Conservation (phyloP, 305 asterid genomes). For the Euphrasia arctica region DNA sequence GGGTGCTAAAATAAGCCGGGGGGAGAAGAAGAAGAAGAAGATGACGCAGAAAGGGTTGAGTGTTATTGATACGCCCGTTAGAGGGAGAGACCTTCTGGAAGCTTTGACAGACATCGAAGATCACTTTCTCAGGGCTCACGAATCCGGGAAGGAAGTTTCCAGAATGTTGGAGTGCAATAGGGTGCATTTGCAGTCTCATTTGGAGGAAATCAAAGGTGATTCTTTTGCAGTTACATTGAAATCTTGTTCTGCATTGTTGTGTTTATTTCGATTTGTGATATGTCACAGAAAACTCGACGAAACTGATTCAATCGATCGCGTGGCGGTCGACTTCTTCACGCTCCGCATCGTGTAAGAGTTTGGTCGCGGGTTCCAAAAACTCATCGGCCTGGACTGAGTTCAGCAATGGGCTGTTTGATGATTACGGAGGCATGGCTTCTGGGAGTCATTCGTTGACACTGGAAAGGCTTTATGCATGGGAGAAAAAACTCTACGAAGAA, state of each 20-base stretch:
- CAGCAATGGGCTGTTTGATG: constrained; percentile 72
- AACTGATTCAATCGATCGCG: constrained; percentile 60
- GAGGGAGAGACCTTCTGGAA: constrained; percentile 85
- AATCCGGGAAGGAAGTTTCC: constrained; percentile 81
- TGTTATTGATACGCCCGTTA: constrained; percentile 62
- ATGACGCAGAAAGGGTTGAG: constrained; percentile 37
- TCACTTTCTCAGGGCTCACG: constrained; percentile 73
- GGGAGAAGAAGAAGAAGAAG: too few species aligned
- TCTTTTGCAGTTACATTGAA: not conserved
- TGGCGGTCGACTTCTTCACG: constrained; percentile 67
- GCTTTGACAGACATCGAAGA: constrained; percentile 82
- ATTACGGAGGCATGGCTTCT: constrained; percentile 82
- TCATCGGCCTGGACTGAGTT: constrained; percentile 73
- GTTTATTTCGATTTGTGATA: not conserved
- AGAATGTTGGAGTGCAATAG: constrained; percentile 87
- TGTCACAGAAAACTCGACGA: constrained; percentile 70
- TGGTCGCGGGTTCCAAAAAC: constrained; percentile 65
- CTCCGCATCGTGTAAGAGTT: constrained; percentile 60
- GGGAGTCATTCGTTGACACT: constrained; percentile 79
- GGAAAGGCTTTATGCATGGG: constrained; percentile 89
- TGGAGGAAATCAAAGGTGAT: constrained; percentile 80
- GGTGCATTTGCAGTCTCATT: constrained; percentile 76
- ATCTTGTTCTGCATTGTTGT: not conserved
- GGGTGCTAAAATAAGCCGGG: constrained; percentile 34
- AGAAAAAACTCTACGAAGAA: constrained; percentile 78